Base-by-base conservation (phyloP, 2,329 filamentous ascomycete genomes). In the Fusarium sp. region DNA sequence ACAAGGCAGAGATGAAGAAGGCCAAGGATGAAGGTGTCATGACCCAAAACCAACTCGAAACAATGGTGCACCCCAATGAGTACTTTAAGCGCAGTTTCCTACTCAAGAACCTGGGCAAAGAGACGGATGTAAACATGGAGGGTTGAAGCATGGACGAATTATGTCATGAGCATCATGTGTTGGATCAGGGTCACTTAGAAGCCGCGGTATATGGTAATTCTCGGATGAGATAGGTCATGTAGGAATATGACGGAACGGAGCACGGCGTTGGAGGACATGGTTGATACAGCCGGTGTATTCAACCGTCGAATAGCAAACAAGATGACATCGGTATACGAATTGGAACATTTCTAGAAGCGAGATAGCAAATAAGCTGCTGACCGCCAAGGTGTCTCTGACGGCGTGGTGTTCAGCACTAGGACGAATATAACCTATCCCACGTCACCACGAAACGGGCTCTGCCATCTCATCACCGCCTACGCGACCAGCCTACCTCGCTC, bases 21-120 rank as follows among this genome's bases (percentile, higher is more conserved):
- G 93, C 92, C 70, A 94, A 92, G 82, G 93, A 95, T 46, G 91
- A 94, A 58, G 88, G 90, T 7, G 86, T 91, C 60, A 92, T 92
- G 91, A 91, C 87, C 14, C 85, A 92, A 8, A 90, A 91, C 17
- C 94, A 98, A 81, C 87, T 98, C 46, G 96, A 98, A 83, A 98
- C 96, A 0, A 97, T 99, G 80, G 92, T 98, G 24, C 96, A 99
- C 83, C 96, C 96, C 12, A 99, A 99, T 81, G 95, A 96, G 74
- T 99, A 98, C 83, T 99, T 98, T 83, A 98, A 98, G 87, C 89
- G 96, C 64, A 97, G 95, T 81, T 98, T 94, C 82, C 79, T 97
- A 76, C 85, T 99, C 70, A 98, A 95, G 86, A 94, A 96, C 80
- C 82, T 97, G 29, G 91, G 83, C 59, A 90, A 84, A 24, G 84